Base-by-base conservation (phyloP, 225 moss, liverwort and hornwort species). In the Physcomitrellopsis africana region DNA sequence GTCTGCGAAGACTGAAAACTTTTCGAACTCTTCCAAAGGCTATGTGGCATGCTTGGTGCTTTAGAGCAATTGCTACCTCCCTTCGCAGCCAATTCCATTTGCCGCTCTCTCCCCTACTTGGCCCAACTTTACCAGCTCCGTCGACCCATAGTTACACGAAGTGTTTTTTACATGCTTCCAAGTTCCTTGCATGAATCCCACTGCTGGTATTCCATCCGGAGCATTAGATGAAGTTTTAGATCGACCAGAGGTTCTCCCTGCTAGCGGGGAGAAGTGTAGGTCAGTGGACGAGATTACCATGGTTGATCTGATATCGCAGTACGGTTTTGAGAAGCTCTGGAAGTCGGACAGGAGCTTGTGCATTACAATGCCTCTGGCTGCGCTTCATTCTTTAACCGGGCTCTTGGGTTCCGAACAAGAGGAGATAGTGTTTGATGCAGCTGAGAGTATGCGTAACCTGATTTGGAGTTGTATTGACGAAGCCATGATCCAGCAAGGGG, bases 271-370 rank as follows among this genome's bases (percentile, higher is more conserved):
- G 51, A 93, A 83, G 49, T 83, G 85, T 62, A 90, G 87, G 46
- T 87, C 93, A 59, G 95, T 99, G 55, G 94, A 93, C 68, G 99
- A 99, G 80, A 78, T 99, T 72, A 92, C 93, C 19, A 93, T 92
- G 75, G 92, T 92, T n/a, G 85, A 93, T 43, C 84, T 93, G 44
- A 83, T 95, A 32, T 88, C 95, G 27, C 93, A 91, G 58, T 85
- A 88, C 70, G 99, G 95, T 68, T 93, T 92, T 74, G 86, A 89
- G 71, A 90, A 90, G 56, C 86, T 99, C 5, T 83, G 95, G 83
- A 77, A 63, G 13, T 70, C 76, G 19, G 92, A 99, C 45, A 66
- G 83, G 23, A 60, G 70, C 57, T 79, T 80, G 19, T 92, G 90
- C 72, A 26, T 89, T 19, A 58, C 81, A 18, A 99, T 95, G 70